Conservation (phyloP, 2,329 filamentous ascomycete species). For the Sporothrix inflata region DNA sequence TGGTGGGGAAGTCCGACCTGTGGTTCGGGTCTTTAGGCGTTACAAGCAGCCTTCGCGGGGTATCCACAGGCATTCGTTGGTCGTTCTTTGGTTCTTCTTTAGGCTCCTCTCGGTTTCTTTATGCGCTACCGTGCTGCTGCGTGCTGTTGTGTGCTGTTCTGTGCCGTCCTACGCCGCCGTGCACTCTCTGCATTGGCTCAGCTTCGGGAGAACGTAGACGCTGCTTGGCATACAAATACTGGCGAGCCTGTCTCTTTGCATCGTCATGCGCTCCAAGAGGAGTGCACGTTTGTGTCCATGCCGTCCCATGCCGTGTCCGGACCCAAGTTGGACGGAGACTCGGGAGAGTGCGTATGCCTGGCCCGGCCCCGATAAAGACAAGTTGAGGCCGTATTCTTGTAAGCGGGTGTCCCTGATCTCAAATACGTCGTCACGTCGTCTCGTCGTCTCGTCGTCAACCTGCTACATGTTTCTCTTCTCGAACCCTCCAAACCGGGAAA, state of each 20-base stretch:
- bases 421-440: background rate
- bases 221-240: background rate
- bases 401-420: background rate
- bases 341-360: background rate
- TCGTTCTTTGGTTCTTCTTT: background rate
- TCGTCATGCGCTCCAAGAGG: background rate
- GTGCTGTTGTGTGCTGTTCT: too few species aligned
- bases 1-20: constrained; percentile 19
- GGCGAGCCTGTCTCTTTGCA: background rate
- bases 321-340: background rate
- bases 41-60: background rate
- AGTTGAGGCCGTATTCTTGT: background rate
- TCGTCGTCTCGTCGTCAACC: background rate
- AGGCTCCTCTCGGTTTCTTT: background rate
- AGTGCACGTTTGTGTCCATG: background rate
- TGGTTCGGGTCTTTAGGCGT: background rate
- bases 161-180: too few species aligned
- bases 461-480: too few species aligned
- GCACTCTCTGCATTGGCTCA: background rate
- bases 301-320: background rate
- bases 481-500: too few species aligned
- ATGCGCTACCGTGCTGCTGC: background rate
- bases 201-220: background rate
- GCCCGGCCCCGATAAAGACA: background rate
- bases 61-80: background rate